These are phyloP conservation scores for Lasiodiplodia citricola DNA, from an alignment of 2,329 filamentous ascomycete species.

Conservation along the genomic window DNA sequence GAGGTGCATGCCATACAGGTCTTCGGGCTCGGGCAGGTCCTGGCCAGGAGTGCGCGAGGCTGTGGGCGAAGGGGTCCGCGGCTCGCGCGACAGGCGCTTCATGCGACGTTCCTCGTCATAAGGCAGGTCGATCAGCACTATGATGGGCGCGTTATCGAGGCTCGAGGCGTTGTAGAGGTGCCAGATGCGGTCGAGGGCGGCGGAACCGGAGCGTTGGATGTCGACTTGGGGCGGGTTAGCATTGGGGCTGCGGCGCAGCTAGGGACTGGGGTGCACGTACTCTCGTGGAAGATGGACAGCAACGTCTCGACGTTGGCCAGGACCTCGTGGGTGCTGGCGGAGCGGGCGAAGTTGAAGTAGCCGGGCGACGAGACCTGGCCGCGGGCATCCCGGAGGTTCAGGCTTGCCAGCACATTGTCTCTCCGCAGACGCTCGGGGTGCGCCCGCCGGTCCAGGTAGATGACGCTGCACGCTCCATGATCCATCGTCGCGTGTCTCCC, in stretches of 20 bases:
- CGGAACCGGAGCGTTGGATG: constrained; percentile 46
- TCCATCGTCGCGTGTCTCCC: constrained; percentile 40
- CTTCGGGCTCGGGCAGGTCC: constrained; percentile 45
- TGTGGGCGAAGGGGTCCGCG: constrained; percentile 48
- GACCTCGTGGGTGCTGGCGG: constrained; percentile 39
- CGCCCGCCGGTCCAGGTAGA: constrained; percentile 51
- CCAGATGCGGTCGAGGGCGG: constrained; percentile 42
- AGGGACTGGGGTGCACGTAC: constrained; percentile 33
- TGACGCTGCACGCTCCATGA: constrained; percentile 51
- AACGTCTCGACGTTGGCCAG: constrained; percentile 47
- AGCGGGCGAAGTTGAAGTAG: constrained; percentile 43
- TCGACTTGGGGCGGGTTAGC: constrained; percentile 39
- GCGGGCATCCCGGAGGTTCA: constrained; percentile 33
- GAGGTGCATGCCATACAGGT: constrained; percentile 51
- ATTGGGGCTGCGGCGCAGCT: background rate
- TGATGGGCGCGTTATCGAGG: constrained; percentile 42
- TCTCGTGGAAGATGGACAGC: constrained; percentile 49
- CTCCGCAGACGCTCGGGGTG: constrained; percentile 47
- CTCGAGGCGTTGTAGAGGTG: constrained; percentile 38
- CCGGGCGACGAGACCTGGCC: constrained; percentile 37
- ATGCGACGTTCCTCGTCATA: constrained; percentile 49
- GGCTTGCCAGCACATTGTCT: constrained; percentile 43
- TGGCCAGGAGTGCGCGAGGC: constrained; percentile 38
- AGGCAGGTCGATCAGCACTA: constrained; percentile 50
- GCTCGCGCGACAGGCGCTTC: constrained; percentile 48